Evolutionary conservation across 2,329 filamentous ascomycete species (phyloP), one percentile per base, ranked within the genome.

Genomic region (Apiospora kogelbergensis): DNA sequence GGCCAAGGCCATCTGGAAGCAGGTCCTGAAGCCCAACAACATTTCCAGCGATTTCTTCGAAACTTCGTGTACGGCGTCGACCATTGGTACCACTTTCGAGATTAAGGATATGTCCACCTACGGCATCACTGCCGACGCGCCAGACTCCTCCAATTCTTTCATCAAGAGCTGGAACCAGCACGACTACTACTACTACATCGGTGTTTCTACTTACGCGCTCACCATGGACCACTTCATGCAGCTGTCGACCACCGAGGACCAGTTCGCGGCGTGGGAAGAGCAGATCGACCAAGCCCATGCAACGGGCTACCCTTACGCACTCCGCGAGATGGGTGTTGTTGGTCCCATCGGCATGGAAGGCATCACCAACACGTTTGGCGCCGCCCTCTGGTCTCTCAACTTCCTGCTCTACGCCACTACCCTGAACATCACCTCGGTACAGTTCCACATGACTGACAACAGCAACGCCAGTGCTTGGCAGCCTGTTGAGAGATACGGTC

Each of bases 371-470:
- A 81, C 81, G 0, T 85, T 86, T 69, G 84, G 81, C 45, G 81
- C 83, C n/a, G 79, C 83, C 20, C 78, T 86, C 20, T 86, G 84
- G 84, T 82, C 82, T 11, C 78, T 86, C 66, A 86, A 86, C 76
- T 86, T 86, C 76, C 81, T 85, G 71, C 78, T 84, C 17, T 86
- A 85, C 74, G 77, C 81, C 4, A 83, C 84, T 9, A 81, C 80
- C 6, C 78, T 85, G 48, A 83, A 83, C 70, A 81, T 86, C 66
- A 76, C 79, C 0, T 82, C 81, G 10, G 83, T 86, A 2, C 80
- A 85, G 70, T 82, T 86, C 79, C 84, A 86, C 78, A 85, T 86
- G 84, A 86, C 84, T 11, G 83, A 85, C 75, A 85, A 85, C 75
- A 85, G 84, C 70, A 83, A 83, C 72, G 82, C 84, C 7, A 81